Percentiles rank a stretch among this genome's conserved stretches.
These are phyloP conservation scores for Dinochytrium kinnereticum DNA, from an alignment of 371 early-diverging fungal genomes.

Conservation along the genomic window DNA sequence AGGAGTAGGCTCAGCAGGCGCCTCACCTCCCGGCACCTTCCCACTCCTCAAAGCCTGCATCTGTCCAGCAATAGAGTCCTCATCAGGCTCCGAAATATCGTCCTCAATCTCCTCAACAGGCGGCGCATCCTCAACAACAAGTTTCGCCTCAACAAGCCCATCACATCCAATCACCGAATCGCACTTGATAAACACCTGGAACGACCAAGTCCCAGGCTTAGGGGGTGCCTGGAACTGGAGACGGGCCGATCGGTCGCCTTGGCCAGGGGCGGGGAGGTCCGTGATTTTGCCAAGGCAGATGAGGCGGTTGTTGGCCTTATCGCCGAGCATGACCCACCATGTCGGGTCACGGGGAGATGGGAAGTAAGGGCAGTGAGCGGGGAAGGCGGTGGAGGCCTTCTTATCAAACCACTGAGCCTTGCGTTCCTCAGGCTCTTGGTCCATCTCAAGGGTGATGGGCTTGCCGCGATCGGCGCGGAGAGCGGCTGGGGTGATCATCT, in stretches of 20 bases:
- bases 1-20: conserved; percentile 7
- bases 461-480: conserved; percentile 32
- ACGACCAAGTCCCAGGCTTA: conserved; percentile 80
- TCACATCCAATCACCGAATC: conserved; percentile 89
- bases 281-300: conserved; percentile 66
- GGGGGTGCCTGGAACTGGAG: conserved; percentile 96
- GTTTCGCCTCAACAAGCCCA: conserved; percentile 71
- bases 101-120: conserved; percentile 74
- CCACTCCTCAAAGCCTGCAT: conserved; percentile 43
- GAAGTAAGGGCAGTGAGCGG: conserved; percentile 55
- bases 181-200: conserved; percentile 83
- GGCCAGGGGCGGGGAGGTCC: conserved; percentile 61
- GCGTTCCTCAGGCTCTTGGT: conserved; percentile 38
- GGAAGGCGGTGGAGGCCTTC: conserved; percentile 17
- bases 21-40: conserved; percentile 28
- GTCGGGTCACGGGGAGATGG: conserved; percentile 72
- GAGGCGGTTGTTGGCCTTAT: conserved; percentile 80
- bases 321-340: conserved; percentile 94
- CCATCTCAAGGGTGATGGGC: conserved; percentile 26
- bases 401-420: conserved; percentile 38
- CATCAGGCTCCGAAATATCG: conserved; percentile 95
- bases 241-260: conserved; percentile 48
- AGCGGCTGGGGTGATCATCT: conserved; percentile 30
- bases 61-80: conserved; percentile 90
- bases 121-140: conserved; percentile 76